Base-by-base conservation (phyloP, 441 rosid genomes). In the Erysimum cheiri region DNA sequence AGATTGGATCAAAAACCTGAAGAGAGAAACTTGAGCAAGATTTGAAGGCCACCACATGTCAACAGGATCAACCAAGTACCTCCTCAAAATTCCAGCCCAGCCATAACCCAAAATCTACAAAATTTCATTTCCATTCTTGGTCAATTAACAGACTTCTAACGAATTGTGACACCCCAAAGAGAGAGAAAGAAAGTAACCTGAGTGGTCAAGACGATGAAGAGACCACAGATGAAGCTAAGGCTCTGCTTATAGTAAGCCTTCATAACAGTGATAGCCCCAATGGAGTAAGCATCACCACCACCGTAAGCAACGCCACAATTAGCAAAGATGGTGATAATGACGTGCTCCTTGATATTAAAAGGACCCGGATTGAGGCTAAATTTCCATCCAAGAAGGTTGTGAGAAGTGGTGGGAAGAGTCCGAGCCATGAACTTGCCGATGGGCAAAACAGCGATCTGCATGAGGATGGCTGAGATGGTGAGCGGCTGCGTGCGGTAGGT, bases 41-140 rank as follows among this genome's bases (percentile, higher is more conserved):
- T 89, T 93, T 5, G 98, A 60, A 41, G 98, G 98, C 97, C 98
- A 93, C 97, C 98, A 91, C 98, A 93, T 93, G 60, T 93, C 97
- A 5, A 81, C 91, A 31, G 98, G 98, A 79, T 93, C 89, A 69
- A 93, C 98, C 63, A 93, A 65, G 79, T 89, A 91, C 84, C 88
- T 89, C 85, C 95, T 86, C 13, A 93, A 78, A 85, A 93, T 85
- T 32, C 98, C 98, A 66, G 98, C 98, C 98, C 98, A 93, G 36
- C 98, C 97, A 72, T 93, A 93, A 11, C 98, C 97, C 82, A 91
- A 57, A 22, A 93, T 61, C 98, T 93, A 78, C 77, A 48, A 52
- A 33, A 15, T 13, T n/a, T 4, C 31, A 11, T 24, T 13, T 2
- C 31, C 7, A 12, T 36, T 39, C 13, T 8, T 26, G n/a, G 52